Percentiles rank a stretch among this genome's conserved stretches.
These are phyloP conservation scores for Suaeda aralocaspica DNA, from an alignment of 148 eudicot genomes.

Conservation along the genomic window DNA sequence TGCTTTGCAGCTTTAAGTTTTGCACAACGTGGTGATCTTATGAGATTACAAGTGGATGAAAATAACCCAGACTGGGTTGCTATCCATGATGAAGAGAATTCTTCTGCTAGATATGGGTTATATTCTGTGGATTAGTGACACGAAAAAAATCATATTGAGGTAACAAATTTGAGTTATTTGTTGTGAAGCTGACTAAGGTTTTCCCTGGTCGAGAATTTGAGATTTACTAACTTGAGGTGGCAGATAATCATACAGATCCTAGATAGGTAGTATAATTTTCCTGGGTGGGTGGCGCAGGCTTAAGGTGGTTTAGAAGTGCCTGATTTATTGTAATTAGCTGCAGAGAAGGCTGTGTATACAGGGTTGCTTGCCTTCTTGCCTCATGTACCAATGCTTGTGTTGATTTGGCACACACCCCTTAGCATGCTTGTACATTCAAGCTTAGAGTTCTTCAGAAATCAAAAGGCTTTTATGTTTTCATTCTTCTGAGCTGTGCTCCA, in stretches of 20 bases:
- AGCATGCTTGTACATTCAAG: conserved; percentile 21
- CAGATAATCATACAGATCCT: conserved; percentile 18
- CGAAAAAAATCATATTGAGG: conserved; percentile 8
- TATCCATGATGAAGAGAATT: conserved; percentile 8
- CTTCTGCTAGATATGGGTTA: background rate
- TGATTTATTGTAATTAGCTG: conserved; percentile 30
- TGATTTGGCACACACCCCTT: conserved; percentile 13
- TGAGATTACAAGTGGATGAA: background rate
- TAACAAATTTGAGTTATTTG: conserved; percentile 6
- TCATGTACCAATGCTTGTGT: background rate
- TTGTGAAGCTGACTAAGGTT: conserved; percentile 15
- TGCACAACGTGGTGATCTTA: background rate
- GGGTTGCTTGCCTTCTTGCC: conserved; percentile 9
- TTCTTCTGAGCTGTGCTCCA: background rate
- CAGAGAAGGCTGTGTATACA: conserved; percentile 21
- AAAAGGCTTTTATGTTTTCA: conserved; percentile 1
- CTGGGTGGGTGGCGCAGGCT: conserved; percentile 11
- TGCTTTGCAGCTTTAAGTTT: conserved; percentile 72
- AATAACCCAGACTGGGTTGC: background rate
- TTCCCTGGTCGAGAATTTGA: conserved; percentile 14
- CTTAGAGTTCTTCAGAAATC: conserved; percentile 15
- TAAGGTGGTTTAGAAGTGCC: conserved; percentile 13
- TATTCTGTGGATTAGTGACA: conserved; percentile 15
- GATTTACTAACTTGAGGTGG: conserved; percentile 23
- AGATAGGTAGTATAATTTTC: conserved; percentile 22